Evolutionary conservation across 1,139 yeast genomes (phyloP), one percentile per base, ranked within the genome.

Genomic region (Debaryomycetaceae sp.): DNA sequence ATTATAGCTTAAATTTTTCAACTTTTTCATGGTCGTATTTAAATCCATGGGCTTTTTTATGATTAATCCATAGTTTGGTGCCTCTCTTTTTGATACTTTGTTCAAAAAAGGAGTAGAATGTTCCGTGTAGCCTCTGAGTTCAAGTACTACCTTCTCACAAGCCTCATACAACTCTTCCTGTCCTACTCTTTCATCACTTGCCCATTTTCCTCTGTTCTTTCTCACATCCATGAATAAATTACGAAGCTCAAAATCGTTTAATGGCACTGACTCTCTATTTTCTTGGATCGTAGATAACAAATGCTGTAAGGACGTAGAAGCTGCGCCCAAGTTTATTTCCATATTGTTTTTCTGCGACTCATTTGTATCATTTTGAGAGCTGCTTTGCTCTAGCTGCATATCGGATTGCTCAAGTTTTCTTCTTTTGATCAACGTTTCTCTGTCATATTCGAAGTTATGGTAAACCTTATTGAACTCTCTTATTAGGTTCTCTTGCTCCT

Each of bases 101-200:
- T 91, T 92, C 49, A 94, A 71, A 55, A 94, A 94, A 1, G 98
- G 96, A 0, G 98, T 89, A 0, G 98, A 91, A 61, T 92, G 98
- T 56, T 92, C 98, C 0, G 98, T 92, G 50, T 85, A 88, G 8
- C 94, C 88, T 55, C 98, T 75, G 33, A 94, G 68, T 53, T 94
- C 98, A 46, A 83, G 67, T 0, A 91, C 92, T 1, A 92, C 98
- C 56, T 88, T 91, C 55, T 94, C 98, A 53, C 97, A 92, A 0
- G 97, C 96, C 52, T 94, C 98, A 55, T 92, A 94, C 14, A 94
- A 72, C 58, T 94, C 99, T 58, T 94, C 99, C 61, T 94, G 99
- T 4, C 98, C 98, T 32, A 92, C 82, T 46, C 87, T 75, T 44
- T 91, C 96, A 57, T 92, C 97, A 45, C 87, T 87, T 18, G 84